Percentiles rank a stretch among this genome's conserved stretches.
Conservation (phyloP, 2,329 filamentous ascomycete species). For the Arthrobotrys conoides region DNA sequence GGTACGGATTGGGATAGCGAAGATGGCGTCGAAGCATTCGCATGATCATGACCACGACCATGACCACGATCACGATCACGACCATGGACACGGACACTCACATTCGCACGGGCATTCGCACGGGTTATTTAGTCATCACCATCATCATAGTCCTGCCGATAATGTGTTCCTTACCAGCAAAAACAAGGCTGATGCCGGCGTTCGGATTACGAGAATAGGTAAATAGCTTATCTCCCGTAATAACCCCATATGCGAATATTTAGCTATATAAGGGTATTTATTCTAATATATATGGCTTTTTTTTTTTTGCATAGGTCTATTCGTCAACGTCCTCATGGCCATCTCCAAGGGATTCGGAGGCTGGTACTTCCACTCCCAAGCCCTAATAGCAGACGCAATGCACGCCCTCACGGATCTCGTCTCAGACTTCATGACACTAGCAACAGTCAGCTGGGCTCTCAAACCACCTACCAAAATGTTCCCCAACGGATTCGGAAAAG, state of each 20-base stretch:
- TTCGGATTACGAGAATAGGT: constrained; percentile 86
- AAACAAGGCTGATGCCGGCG: constrained; percentile 92
- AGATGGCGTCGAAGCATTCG: constrained; percentile 65
- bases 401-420: constrained; percentile 96
- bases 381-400: constrained; percentile 89
- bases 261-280: background rate
- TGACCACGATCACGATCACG: constrained; percentile 63
- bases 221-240: background rate
- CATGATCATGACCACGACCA: constrained; percentile 64
- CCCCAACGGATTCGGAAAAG: constrained; percentile 93
- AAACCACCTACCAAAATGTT: constrained; percentile 86
- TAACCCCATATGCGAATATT: too few species aligned
- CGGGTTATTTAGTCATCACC: constrained; percentile 72
- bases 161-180: constrained; percentile 84
- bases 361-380: constrained; percentile 94
- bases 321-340: constrained; percentile 94
- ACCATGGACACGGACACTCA: constrained; percentile 66
- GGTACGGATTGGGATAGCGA: constrained; percentile 30
- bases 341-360: constrained; percentile 92
- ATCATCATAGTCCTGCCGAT: constrained; percentile 84
- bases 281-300: background rate
- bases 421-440: constrained; percentile 92
- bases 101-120: constrained; percentile 69
- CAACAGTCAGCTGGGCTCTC: constrained; percentile 93
- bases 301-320: constrained; percentile 72